Percentiles rank a stretch among this genome's conserved stretches.
phyloP scores from a whole-genome alignment of 306 rosid species.

The Cucurbita maxima region DNA sequence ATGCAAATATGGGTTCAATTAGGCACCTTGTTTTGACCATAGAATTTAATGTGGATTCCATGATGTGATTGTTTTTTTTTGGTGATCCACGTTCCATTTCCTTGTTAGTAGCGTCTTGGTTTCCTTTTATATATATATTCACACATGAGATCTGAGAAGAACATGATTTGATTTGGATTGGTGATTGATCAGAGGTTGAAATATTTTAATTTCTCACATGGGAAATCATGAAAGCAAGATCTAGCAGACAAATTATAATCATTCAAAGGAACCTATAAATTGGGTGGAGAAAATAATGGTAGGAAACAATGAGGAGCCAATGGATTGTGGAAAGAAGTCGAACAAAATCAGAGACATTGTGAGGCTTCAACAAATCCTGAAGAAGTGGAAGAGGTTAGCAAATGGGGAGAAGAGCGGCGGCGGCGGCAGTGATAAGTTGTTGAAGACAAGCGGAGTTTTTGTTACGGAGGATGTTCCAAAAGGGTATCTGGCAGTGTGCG shows the following conservation, averaged over 20 bases:
- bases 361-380: constrained; percentile 80
- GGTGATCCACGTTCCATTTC: not conserved
- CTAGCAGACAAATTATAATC: not conserved
- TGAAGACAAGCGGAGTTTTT: constrained; percentile 44
- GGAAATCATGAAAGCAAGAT: not conserved
- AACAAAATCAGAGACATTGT: constrained; percentile 87
- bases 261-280: not conserved
- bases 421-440: constrained; percentile 24
- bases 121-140: not conserved
- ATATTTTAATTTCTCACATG: not conserved
- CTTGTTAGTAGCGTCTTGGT: not conserved
- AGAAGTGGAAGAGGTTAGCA: constrained; percentile 84
- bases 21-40: constrained; percentile 13
- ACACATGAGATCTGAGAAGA: not conserved
- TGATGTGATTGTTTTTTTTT: constrained; percentile 8
- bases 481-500: constrained; percentile 74
- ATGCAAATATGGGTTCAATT: constrained; percentile 10
- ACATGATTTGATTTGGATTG: not conserved
- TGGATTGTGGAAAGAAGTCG: constrained; percentile 36
- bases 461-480: constrained; percentile 46
- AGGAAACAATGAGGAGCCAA: not conserved
- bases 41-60: not conserved
- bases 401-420: constrained; percentile 30
- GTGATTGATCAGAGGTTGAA: not conserved
- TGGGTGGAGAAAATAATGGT: not conserved